Evolutionary conservation across 2,329 filamentous ascomycete species (phyloP), one percentile per base, ranked within the genome.

Genomic region (Zymoseptoria brevis): DNA sequence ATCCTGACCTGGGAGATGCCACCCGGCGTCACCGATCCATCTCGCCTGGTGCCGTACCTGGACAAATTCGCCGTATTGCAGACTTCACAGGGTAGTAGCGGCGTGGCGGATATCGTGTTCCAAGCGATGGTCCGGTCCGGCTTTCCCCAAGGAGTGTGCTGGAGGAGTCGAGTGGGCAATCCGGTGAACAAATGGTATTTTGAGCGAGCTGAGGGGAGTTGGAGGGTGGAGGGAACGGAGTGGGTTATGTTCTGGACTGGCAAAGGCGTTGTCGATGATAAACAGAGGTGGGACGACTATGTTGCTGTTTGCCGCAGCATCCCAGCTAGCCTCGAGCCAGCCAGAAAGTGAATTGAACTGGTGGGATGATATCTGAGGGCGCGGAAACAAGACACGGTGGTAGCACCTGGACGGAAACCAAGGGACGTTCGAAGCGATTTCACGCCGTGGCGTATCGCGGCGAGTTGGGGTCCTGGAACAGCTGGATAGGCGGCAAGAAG

Each of bases 151-250:
- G 94, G 94, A 0, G 89, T 97, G 1, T 95, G 92, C 70, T 99
- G 94, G 94, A 81, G 92, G 58, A 95, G 89, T 71, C 81, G 94
- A 55, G 88, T 87, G 69, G 85, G 92, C 71, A 97, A 99, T 70
- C 93, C 92, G 0, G 94, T 99, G 4, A 99, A 99, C 72, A 96
- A 96, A 72, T 99, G 94, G 94, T 99, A 99, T 73, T 96, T 97
- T 75, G 94, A 99, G 75, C 82, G 94, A 53, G 90, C 89, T 2
- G 78, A 83, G 53, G 94, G 94, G 0, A 92, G 87, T 1, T 88
- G 87, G 81, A 94, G 95, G 75, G 76, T 99, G 45, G 80, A 82
- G 0, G 85, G 83, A n/a, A 89, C 83, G 52, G 87, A 92, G 66
- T 99, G 94, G 94, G 90, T 91, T 3, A 96, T 97, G 91, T 99